Base-by-base conservation (phyloP, 1,284 basidiomycete species). In the Cystobasidium slooffiae region DNA sequence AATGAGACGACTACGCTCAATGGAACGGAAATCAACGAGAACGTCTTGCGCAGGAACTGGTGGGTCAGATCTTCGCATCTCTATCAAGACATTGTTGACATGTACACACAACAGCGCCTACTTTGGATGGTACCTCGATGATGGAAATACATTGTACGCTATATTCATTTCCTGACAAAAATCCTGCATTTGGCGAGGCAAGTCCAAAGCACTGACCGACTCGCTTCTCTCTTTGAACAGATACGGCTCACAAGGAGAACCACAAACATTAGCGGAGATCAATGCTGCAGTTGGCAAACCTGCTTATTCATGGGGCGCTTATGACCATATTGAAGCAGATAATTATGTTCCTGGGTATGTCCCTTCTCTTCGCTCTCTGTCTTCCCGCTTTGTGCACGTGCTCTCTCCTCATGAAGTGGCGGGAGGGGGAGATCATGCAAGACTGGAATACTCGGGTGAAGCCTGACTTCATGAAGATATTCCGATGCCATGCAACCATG, bases 281-380 rank as follows among this genome's bases (percentile, higher is more conserved):
- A 66, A 73, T 41, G 70, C 70, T 1, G 70, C 70, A 20, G 55
- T 66, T 5, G 62, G 63, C 41, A 65, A 31, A 10, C 70, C 62
- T 31, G 62, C 70, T 0, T 65, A 64, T 39, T 53, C 62, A 2
- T 62, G 62, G 37, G 70, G 70, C 20, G 70, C 49, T 8, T 73
- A 73, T 51, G 70, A 62, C 41, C 62, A 73, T 59, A 68, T 68
- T 39, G 66, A 68, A 58, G 66, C 66, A 37, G 53, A 66, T 43
- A 24, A 66, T 22, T 66, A 66, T n/a, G 24, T 66, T 20, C 64
- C 64, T 14, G 64, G 64, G 64, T 66, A 41, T 52, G 64, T 47
- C 14, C 31, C 9, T 7, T 47, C n/a, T 44, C 9, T 7, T 47
- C n/a, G 20, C 3, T 24, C 24, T 53, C n/a, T 53, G 22, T 22